These are phyloP conservation scores for Cutaneotrichosporon dermatis DNA, from an alignment of 1,284 basidiomycete genomes.

Conservation along the genomic window DNA sequence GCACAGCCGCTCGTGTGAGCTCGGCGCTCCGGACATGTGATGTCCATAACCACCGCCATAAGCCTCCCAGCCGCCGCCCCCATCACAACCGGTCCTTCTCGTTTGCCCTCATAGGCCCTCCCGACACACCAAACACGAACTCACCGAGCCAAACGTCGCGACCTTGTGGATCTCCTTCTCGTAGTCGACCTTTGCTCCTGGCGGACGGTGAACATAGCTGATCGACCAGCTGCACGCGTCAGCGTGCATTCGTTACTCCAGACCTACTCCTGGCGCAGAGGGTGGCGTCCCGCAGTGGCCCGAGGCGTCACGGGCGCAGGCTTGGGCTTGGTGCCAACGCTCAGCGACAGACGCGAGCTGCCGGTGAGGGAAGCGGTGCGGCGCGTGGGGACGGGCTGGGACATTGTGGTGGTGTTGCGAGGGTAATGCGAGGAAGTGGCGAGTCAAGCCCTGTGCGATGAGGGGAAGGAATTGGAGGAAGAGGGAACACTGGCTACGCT, in stretches of 20 bases:
- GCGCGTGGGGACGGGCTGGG: constrained; percentile 10
- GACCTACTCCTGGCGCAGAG: constrained; percentile 46
- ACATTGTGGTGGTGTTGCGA: background rate
- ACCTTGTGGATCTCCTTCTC: constrained; percentile 49
- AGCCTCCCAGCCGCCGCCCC: no score
- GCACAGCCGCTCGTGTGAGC: no score
- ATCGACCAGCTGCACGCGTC: constrained; percentile 44
- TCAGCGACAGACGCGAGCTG: constrained; percentile 41
- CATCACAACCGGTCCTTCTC: no score
- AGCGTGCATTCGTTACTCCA: background rate
- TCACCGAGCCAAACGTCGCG: constrained; percentile 50
- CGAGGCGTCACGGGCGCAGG: constrained; percentile 13
- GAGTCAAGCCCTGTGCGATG: no score
- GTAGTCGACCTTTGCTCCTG: constrained; percentile 48
- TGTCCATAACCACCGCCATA: no score
- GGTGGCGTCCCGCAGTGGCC: constrained; percentile 36
- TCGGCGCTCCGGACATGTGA: no score
- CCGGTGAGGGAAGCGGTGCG: constrained; percentile 39
- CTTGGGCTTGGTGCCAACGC: constrained; percentile 36
- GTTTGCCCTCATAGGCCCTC: background rate
- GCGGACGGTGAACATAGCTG: constrained; percentile 49
- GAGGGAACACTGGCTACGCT: no score
- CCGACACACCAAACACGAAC: constrained; percentile 27
- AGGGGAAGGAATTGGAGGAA: no score
- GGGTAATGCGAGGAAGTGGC: background rate